Base-by-base conservation (phyloP, 257 asterid species). In the Cordia subcordata region DNA sequence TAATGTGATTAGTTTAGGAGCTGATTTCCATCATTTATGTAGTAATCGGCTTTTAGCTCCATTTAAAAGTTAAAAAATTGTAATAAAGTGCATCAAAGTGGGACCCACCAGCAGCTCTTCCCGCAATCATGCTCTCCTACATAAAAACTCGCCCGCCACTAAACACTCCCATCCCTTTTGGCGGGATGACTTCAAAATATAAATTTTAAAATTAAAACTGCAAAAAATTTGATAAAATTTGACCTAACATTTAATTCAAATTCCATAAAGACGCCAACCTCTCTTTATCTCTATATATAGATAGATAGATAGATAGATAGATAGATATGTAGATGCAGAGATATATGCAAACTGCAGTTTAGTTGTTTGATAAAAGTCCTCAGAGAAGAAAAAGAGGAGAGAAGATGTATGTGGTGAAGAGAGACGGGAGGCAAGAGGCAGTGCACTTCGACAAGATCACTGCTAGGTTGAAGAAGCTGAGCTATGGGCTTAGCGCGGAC, bases 391-490 rank as follows among this genome's bases (percentile, higher is more conserved):
- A 13, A 11, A 15, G 10, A 32, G 8, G 42, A n/a, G 8, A 42
- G 47, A 38, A 38, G 79, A 67, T 92, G 98, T 88, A 88, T 51
- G 98, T 92, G 67, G 86, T 88, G 68, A 92, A 92, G 94, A 82
- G 98, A 69, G 95, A 92, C 57, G 96, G 96, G 58, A 72, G 94
- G 37, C 94, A 86, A 57, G 96, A 92, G 81, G 49, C 95, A 0
- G 94, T 92, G 11, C 96, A 88, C 74, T 88, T 88, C 56, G 96
- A 92, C 74, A 92, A 92, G 81, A 92, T 92, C 5, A 92, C 98
- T 4, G 96, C 94, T 17, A 77, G 95, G 56, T 77, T 92, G 69
- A 86, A 88, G 84, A 92, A 88, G 58, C 59, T 92, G 74, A 88
- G 96, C 62, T 88, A 92, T 73, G 95, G 98, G 45, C 81, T 92